A percentile compares a stretch with the other conserved stretches of the same genome.
Evolutionary conservation across 306 rosid genomes (phyloP).

Genomic region (Acmispon strigosus): DNA sequence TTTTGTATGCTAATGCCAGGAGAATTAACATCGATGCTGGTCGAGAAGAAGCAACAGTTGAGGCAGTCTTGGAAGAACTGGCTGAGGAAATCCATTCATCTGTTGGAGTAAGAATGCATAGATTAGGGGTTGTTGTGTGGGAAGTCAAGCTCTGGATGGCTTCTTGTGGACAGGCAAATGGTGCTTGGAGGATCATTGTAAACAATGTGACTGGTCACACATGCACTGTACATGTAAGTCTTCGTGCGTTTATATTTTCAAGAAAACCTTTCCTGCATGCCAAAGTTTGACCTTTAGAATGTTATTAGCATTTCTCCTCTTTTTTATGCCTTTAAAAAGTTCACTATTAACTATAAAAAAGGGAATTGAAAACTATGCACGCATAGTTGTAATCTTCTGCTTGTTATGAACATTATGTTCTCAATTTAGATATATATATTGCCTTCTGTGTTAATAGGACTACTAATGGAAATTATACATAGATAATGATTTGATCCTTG

Average conservation of each 20-base stretch:
- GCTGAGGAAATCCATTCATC: conserved; percentile 69
- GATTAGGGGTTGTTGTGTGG: conserved; percentile 90
- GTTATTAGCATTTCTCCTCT: neutral
- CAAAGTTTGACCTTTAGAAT: too few relatives aligned
- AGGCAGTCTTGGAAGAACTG: conserved; percentile 57
- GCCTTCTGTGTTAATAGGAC: neutral
- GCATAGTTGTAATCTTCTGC: neutral
- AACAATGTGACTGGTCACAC: conserved; percentile 97
- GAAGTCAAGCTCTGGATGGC: conserved; percentile 93
- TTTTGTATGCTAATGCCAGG: conserved; percentile 48
- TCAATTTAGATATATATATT: neutral
- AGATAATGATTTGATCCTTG: conserved; percentile 17
- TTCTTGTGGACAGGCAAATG: conserved; percentile 68
- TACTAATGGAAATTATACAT: neutral
- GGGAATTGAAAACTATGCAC: neutral
- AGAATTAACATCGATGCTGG: conserved; percentile 46
- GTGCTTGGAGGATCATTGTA: conserved; percentile 92
- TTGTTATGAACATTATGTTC: neutral
- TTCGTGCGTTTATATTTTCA: neutral
- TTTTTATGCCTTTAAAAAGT: neutral
- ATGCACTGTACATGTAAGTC: conserved; percentile 80
- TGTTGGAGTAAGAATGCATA: conserved; percentile 95
- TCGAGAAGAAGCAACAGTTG: conserved; percentile 62
- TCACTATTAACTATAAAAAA: neutral
- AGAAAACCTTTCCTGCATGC: conserved; percentile 14